Base-by-base conservation (phyloP, 257 asterid species). In the Solanum sejunctum region DNA sequence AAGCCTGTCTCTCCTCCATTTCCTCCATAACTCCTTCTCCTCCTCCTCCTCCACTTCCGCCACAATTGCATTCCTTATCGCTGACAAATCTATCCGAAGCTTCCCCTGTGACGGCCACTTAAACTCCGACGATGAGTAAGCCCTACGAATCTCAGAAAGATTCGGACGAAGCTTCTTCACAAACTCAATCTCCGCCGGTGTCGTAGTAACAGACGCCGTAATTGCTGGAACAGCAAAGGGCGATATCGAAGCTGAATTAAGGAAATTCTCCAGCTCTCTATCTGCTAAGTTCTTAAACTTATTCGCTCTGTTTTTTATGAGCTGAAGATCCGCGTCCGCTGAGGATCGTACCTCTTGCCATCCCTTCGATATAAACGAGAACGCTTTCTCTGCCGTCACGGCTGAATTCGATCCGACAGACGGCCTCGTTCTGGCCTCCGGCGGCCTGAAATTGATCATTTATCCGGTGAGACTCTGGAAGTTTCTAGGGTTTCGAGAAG, bases 301-400 rank as follows among this genome's bases (percentile, higher is more conserved):
- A 89, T 92, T 90, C 18, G 99, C 98, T 20, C 99, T 92, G 86
- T 88, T 95, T 73, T 95, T 97, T 9, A 97, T 92, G 83, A 95
- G 86, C 83, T 94, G 98, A 60, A 97, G 87, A 89, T 97, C 99
- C 17, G 99, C 98, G 82, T 92, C 98, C 45, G 99, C 99, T 0
- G 99, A 97, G 2, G 99, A 92, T 23, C 99, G 97, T 63, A 97
- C 98, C 89, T 97, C 98, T 82, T 94, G 92, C 99, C 98, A 97
- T 26, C 99, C 98, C 87, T 95, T 95, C 47, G 99, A 94, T 63
- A 97, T 90, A 89, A 97, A 94, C 78, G 99, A 97, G 56, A 95
- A 82, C 11, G 99, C 99, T 32, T 96, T 94, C 93, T 93, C 97
- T 77, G 99, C 98, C 81, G 99, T 87, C 54, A 91, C 98, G 89